These are phyloP conservation scores for Xylaria sp. DNA, from an alignment of 2,329 filamentous ascomycete species.

Conservation along the genomic window DNA sequence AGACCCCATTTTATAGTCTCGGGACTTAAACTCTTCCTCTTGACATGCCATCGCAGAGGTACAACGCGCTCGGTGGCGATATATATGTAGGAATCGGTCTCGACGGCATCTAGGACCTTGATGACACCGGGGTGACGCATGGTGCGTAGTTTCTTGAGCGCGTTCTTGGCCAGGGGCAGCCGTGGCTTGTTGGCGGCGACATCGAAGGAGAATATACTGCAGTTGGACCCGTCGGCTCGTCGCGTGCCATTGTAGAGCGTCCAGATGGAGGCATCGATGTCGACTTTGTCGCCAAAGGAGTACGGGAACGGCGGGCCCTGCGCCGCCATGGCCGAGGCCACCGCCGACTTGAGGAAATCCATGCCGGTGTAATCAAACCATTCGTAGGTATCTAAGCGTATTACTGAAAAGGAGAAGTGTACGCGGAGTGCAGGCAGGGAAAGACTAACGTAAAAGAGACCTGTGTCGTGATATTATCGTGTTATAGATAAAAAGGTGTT, in stretches of 20 bases:
- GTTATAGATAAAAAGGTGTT: constrained; percentile 10
- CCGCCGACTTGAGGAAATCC: constrained; percentile 98
- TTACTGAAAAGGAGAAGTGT: not conserved
- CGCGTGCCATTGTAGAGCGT: constrained; percentile 94
- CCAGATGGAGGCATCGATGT: constrained; percentile 95
- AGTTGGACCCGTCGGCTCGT: constrained; percentile 91
- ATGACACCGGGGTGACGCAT: constrained; percentile 94
- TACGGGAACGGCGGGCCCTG: constrained; percentile 95
- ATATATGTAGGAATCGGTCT: constrained; percentile 96
- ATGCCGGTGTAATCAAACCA: constrained; percentile 61
- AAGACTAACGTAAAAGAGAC: not conserved
- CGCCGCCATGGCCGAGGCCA: constrained; percentile 89
- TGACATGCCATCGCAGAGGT: constrained; percentile 89
- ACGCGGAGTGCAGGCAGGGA: not conserved
- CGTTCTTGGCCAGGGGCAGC: constrained; percentile 89
- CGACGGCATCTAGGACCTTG: constrained; percentile 92
- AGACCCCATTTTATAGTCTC: constrained; percentile 98
- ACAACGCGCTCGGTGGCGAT: constrained; percentile 92
- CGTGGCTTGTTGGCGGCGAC: constrained; percentile 81
- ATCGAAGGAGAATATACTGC: constrained; percentile 98
- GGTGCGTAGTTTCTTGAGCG: constrained; percentile 91
- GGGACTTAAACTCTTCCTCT: constrained; percentile 84
- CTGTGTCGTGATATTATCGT: constrained; percentile 21
- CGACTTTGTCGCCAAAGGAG: constrained; percentile 90
- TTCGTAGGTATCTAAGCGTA: constrained; percentile 27